Evolutionary conservation across 164 flowering plant species (phyloP).

Genomic region (Chimonanthus salicifolius): DNA sequence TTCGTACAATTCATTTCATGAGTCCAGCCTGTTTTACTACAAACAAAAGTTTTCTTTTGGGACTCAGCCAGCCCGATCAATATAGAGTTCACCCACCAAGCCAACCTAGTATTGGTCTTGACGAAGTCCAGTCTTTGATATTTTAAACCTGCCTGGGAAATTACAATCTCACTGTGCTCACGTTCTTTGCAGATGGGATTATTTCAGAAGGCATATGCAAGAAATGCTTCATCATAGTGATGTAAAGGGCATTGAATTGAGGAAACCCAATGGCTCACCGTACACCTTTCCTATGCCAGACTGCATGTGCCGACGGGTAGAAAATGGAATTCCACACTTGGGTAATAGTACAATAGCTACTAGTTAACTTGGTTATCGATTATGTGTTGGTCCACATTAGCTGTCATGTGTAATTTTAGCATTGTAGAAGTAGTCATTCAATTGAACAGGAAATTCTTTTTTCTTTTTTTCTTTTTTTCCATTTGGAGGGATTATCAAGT

Average conservation of each 20-base stretch:
- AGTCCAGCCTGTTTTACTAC: too few relatives aligned
- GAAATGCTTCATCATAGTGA: slow-evolving; percentile 87
- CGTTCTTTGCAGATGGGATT: slow-evolving; percentile 55
- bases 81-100: background rate
- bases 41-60: too few relatives aligned
- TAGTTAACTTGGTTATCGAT: background rate
- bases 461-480: background rate
- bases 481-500: background rate
- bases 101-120: background rate
- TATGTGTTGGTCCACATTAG: background rate
- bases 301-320: slow-evolving; percentile 69
- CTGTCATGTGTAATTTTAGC: background rate
- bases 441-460: slow-evolving; percentile 5
- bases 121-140: background rate
- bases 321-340: background rate
- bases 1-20: too few relatives aligned
- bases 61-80: too few relatives aligned
- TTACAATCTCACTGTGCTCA: background rate
- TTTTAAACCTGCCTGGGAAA: too few relatives aligned
- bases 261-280: slow-evolving; percentile 64
- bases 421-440: slow-evolving; percentile 6
- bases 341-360: slow-evolving; percentile 7
- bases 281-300: slow-evolving; percentile 93
- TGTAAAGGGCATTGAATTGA: slow-evolving; percentile 60
- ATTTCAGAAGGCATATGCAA: slow-evolving; percentile 57